These are phyloP conservation scores for Diplotaxis tenuifolia DNA, from an alignment of 345 rosid genomes.

Conservation along the genomic window DNA sequence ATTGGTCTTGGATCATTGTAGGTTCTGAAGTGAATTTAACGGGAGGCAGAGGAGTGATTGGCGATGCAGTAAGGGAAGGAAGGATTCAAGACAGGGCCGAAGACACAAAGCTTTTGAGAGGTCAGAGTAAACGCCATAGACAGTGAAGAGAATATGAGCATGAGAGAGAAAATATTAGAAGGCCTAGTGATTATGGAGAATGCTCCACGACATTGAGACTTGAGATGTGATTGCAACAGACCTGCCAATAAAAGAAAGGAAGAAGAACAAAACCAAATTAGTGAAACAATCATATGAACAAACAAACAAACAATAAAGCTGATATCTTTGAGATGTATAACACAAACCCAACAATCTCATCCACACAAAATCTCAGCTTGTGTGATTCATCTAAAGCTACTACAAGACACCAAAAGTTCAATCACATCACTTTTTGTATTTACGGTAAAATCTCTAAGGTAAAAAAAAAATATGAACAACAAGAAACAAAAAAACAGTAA, in stretches of 20 bases:
- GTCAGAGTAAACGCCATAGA: constrained; percentile 38
- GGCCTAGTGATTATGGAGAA: constrained; percentile 23
- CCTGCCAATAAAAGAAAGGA: constrained; percentile 16
- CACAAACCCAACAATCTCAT: background rate
- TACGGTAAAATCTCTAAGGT: no score
- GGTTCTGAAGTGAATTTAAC: constrained; percentile 35
- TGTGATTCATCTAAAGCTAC: background rate
- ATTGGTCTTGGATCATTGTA: constrained; percentile 53
- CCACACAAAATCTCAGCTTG: background rate
- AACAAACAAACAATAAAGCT: background rate
- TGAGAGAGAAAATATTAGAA: constrained; percentile 26
- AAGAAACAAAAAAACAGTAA: background rate
- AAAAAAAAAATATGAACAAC: background rate
- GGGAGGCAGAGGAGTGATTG: constrained; percentile 56
- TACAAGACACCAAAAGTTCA: no score
- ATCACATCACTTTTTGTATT: no score
- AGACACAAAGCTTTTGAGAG: constrained; percentile 61
- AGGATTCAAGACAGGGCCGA: constrained; percentile 95
- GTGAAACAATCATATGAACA: background rate
- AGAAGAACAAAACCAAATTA: constrained; percentile 10
- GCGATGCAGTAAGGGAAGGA: constrained; percentile 86
- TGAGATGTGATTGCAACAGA: background rate
- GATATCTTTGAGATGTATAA: background rate
- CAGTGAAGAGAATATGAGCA: constrained; percentile 52
- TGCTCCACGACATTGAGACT: constrained; percentile 8